These are phyloP conservation scores for Lyophyllum shimeji DNA, from an alignment of 768 basidiomycete species.

Conservation along the genomic window DNA sequence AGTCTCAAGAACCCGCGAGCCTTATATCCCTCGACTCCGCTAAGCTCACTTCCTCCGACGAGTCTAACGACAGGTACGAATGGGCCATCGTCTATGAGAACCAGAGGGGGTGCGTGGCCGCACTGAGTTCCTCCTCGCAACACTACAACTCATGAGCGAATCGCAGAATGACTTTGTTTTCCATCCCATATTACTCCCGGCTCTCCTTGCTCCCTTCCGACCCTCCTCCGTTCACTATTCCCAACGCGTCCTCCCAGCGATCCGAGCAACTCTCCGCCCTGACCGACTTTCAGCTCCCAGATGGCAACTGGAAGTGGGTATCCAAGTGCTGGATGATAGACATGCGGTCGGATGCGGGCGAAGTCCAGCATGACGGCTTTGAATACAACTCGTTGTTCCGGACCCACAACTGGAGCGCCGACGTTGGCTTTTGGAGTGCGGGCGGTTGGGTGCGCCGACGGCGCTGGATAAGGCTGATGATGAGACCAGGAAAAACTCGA, in stretches of 20 bases:
- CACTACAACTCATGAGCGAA: neutral
- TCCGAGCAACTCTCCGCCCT: slow-evolving; percentile 55
- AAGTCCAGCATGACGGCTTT: slow-evolving; percentile 81
- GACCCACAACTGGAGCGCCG: slow-evolving; percentile 60
- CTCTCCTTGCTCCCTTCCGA: slow-evolving; percentile 70
- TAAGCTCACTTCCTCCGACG: slow-evolving; percentile 18
- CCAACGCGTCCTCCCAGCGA: slow-evolving; percentile 37
- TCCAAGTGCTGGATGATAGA: slow-evolving; percentile 85
- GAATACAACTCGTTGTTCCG: slow-evolving; percentile 85
- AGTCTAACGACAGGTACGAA: slow-evolving; percentile 55
- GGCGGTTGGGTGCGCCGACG: slow-evolving; percentile 78
- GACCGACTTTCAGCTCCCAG: slow-evolving; percentile 68
- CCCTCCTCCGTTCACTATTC: slow-evolving; percentile 72
- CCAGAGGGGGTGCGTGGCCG: slow-evolving; percentile 65
- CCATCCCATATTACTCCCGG: slow-evolving; percentile 69
- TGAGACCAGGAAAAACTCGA: slow-evolving; percentile 50
- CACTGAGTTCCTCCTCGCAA: neutral
- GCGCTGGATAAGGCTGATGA: slow-evolving; percentile 85
- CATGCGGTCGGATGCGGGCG: slow-evolving; percentile 75
- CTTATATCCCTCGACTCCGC: slow-evolving; percentile 16
- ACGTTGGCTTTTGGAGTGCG: slow-evolving; percentile 55
- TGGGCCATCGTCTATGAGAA: slow-evolving; percentile 86
- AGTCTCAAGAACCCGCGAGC: neutral
- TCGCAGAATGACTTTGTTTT: slow-evolving; percentile 63
- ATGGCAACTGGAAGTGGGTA: slow-evolving; percentile 82